Evolutionary conservation across 2,329 filamentous ascomycete species (phyloP).

Genomic region (Calonectria leucothoes): DNA sequence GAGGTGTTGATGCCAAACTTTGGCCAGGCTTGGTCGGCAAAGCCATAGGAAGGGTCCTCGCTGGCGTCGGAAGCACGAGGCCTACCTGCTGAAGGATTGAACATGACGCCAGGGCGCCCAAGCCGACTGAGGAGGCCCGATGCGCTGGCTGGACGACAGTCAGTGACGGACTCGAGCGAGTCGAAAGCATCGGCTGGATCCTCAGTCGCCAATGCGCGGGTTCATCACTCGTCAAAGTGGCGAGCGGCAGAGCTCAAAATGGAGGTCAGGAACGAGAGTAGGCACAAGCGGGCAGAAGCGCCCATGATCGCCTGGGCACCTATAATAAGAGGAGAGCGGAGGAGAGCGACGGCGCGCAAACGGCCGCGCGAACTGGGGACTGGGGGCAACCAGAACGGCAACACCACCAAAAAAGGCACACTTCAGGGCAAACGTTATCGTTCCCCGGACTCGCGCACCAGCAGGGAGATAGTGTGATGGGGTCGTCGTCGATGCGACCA

Average conservation of each 20-base stretch:
- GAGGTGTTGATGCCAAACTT: slow-evolving; percentile 44
- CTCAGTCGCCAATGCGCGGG: slow-evolving; percentile 49
- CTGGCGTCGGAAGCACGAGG: slow-evolving; percentile 45
- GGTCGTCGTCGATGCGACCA: slow-evolving; percentile 36
- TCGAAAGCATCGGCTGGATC: slow-evolving; percentile 51
- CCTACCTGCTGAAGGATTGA: slow-evolving; percentile 49
- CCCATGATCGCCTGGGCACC: slow-evolving; percentile 51
- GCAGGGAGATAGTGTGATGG: slow-evolving; percentile 45
- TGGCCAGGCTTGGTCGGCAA: slow-evolving; percentile 47
- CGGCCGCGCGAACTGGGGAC: slow-evolving; percentile 27
- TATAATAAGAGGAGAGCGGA: slow-evolving; percentile 40
- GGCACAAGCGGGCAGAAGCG: slow-evolving; percentile 47
- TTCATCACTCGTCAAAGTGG: slow-evolving; percentile 52
- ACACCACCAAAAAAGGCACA: slow-evolving; percentile 29
- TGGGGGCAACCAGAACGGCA: slow-evolving; percentile 28
- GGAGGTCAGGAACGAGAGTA: slow-evolving; percentile 46
- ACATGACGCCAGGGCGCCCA: slow-evolving; percentile 51
- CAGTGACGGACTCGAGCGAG: slow-evolving; percentile 51
- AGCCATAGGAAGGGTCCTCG: slow-evolving; percentile 44
- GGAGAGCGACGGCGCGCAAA: slow-evolving; percentile 24
- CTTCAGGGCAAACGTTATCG: slow-evolving; percentile 47
- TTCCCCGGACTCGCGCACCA: slow-evolving; percentile 46
- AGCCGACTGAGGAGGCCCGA: slow-evolving; percentile 47
- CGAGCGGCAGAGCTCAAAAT: slow-evolving; percentile 46
- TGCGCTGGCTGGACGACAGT: slow-evolving; percentile 48